Percentiles rank a stretch among this genome's conserved stretches.
These are phyloP conservation scores for Haberlea rhodopensis DNA, from an alignment of 257 asterid genomes.

Conservation along the genomic window DNA sequence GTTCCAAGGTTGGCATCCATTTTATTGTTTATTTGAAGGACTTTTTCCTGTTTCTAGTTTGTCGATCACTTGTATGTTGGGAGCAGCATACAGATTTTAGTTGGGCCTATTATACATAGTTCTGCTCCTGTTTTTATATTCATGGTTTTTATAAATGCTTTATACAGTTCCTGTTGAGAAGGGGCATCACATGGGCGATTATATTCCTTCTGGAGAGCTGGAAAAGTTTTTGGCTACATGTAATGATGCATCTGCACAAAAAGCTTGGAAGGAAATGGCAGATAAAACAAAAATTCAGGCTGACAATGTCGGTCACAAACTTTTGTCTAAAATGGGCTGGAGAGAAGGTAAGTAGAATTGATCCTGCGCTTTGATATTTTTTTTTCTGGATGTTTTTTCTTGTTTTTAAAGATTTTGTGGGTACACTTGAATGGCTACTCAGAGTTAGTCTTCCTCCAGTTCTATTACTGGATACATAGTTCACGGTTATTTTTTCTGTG, in stretches of 20 bases:
- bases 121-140: not conserved
- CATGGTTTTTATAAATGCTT: conserved; percentile 7
- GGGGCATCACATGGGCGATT: conserved; percentile 98
- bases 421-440: not conserved
- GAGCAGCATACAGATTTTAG: conserved; percentile 10
- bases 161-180: conserved; percentile 51
- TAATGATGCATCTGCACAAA: conserved; percentile 62
- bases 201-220: conserved; percentile 86
- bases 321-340: conserved; percentile 94
- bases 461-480: not conserved
- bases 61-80: conserved; percentile 7
- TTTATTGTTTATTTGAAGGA: not conserved
- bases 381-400: too few species aligned
- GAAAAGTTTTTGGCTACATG: conserved; percentile 78
- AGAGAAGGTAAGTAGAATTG: conserved; percentile 61
- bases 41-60: too few species aligned
- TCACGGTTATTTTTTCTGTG: not conserved
- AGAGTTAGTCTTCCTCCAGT: not conserved
- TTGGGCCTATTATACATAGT: too few species aligned
- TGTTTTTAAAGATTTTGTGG: not conserved
- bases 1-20: conserved; percentile 51
- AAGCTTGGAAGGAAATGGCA: conserved; percentile 58
- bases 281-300: conserved; percentile 76
- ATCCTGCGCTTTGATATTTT: conserved; percentile 4
- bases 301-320: conserved; percentile 84